Base-by-base conservation (phyloP, 441 rosid genomes). In the Aquilaria agallochum region DNA sequence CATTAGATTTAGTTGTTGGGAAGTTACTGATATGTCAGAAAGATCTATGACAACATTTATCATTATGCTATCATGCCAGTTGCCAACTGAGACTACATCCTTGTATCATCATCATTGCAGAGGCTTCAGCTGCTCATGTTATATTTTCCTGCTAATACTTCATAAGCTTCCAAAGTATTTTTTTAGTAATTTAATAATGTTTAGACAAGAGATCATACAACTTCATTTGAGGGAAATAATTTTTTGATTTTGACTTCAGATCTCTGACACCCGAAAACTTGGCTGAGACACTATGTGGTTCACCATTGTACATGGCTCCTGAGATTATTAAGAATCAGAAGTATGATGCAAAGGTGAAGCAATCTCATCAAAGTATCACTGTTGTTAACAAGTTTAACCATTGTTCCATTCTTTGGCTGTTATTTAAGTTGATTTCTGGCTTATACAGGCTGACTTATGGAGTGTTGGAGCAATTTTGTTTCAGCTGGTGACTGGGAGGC, bases 301-400 rank as follows among this genome's bases (percentile, higher is more conserved):
- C 97, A 52, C 97, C 97, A 42, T 74, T 90, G 53, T 90, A 90
- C 81, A 90, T 90, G 97, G 95, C 95, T 61, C 93, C 95, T 2
- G 95, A 90, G 78, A 86, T 90, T 64, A 84, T 90, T 66, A 77
- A 78, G 78, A 77, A 83, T 60, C 83, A 78, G 49, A 86, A 88
- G 83, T 90, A 90, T 70, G 89, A 90, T 75, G 95, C 95, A 27
- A 90, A 90, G 95, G 97, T 90, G 79, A 78, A 46, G 72, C 53
- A 50, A 34, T 31, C 34, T 13, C 45, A 30, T 66, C 42, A 58
- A 65, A 49, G 15, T 49, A 12, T 45, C 7, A 15, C 50, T 36
- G 42, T 36, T 36, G 6, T 36, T 36, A 8, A 36, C 42, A 5
- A 36, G 44, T 20, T 5, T 13, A 13, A 5, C 33, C 45, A 55